Evolutionary conservation across 2,329 filamentous ascomycete species (phyloP), one percentile per base, ranked within the genome.

Genomic region (Cylindrodendrum hubeiense): DNA sequence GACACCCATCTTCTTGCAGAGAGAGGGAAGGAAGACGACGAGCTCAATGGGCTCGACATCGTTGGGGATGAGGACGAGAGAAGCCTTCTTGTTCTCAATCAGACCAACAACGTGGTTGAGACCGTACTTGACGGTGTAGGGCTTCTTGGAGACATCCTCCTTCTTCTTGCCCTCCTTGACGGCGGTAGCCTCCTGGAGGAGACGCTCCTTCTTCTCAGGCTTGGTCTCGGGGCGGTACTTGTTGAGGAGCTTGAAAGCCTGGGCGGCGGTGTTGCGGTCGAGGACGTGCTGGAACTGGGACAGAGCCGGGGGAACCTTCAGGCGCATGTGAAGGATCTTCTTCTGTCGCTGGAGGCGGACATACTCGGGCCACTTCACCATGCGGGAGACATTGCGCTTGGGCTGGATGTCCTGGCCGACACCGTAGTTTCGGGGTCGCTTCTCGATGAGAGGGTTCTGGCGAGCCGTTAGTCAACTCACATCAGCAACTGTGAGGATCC

Each of bases 221-320:
- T 98, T 98, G 85, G 93, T 97, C 90, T 99, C 96, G 76, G 96
- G 96, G 79, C 95, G 94, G 92, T 99, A 99, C 90, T 99, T 99
- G 93, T 97, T 97, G 82, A 99, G 93, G 81, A 99, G 92, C 91
- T 98, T 98, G 90, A 99, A 96, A 74, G 93, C 89, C 88, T 98
- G 95, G 78, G 94, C 93, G 76, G 97, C 97, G 75, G 95, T 93
- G 90, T 97, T 97, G 86, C 93, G 93, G 90, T 97, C 93, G 79
- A 98, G 93, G 77, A 97, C 94, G 85, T 95, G 93, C 87, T 94
- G 91, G 92, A 98, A 99, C 89, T 99, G 96, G 77, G 95, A 91
- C 78, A 99, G 94, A 77, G 95, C 92, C 80, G 97, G 96, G 71
- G 96, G 96, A 71, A 99, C 96, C 92, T 99, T 99, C 81, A 99